These are phyloP conservation scores for Cyphellophora europaea DNA, from an alignment of 2,329 filamentous ascomycete genomes.

Conservation along the genomic window DNA sequence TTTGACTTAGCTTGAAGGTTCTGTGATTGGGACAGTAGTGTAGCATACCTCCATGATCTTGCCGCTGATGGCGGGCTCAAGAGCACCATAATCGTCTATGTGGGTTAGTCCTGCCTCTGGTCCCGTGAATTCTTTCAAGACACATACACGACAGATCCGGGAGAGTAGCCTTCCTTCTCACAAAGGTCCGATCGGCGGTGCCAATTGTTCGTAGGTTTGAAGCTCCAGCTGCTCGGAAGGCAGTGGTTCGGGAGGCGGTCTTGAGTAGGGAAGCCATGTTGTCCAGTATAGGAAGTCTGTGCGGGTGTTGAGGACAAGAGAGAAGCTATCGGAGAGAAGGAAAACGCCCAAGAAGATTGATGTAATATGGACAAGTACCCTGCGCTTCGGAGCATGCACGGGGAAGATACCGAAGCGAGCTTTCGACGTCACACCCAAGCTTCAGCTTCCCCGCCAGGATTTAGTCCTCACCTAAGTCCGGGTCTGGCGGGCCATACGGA, in stretches of 20 bases:
- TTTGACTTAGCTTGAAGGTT: constrained; percentile 91
- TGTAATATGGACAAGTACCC: no score
- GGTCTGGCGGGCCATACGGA: no score
- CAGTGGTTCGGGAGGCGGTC: constrained; percentile 59
- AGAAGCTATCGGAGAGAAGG: neutral
- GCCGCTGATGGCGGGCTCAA: constrained; percentile 72
- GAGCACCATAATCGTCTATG: constrained; percentile 88
- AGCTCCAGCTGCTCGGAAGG: constrained; percentile 51
- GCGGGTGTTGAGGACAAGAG: neutral
- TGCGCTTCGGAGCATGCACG: no score
- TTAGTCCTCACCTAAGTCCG: no score
- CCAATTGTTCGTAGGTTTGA: constrained; percentile 46
- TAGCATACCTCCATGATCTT: constrained; percentile 95
- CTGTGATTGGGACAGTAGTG: no score
- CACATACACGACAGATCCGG: constrained; percentile 71
- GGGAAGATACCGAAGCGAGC: no score
- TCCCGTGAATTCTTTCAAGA: constrained; percentile 4
- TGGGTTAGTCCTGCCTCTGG: neutral
- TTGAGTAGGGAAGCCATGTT: constrained; percentile 71
- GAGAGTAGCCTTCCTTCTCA: constrained; percentile 82
- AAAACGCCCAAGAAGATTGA: neutral
- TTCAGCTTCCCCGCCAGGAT: no score
- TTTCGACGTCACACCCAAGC: no score
- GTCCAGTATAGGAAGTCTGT: no score
- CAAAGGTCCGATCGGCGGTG: constrained; percentile 65